These are phyloP conservation scores for Dendrobium nobile DNA, from an alignment of 106 monocot genomes.

Conservation along the genomic window DNA sequence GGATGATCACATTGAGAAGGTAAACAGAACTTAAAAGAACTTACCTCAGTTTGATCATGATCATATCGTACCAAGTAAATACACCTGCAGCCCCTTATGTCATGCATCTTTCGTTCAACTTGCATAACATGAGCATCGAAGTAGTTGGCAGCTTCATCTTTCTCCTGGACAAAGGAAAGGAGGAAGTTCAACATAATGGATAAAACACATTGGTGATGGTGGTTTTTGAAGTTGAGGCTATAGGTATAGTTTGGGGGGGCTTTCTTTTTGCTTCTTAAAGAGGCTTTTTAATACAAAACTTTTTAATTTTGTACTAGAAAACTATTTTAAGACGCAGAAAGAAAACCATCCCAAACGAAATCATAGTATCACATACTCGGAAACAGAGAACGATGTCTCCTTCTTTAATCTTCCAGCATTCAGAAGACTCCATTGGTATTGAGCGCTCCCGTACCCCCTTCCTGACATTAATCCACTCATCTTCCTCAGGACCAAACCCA, in stretches of 20 bases:
- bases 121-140: constrained; percentile 62
- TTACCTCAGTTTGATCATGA: constrained; percentile 52
- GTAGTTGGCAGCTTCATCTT: constrained; percentile 36
- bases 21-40: background rate
- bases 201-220: background rate
- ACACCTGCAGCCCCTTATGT: constrained; percentile 81
- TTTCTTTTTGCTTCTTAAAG: too few relatives aligned
- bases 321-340: too few relatives aligned
- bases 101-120: constrained; percentile 57
- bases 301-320: too few relatives aligned
- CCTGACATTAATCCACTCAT: constrained; percentile 78
- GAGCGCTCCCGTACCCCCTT: constrained; percentile 53
- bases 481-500: constrained; percentile 60
- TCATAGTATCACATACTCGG: constrained; percentile 21
- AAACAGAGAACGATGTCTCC: constrained; percentile 75
- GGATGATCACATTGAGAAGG: background rate
- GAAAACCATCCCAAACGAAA: too few relatives aligned
- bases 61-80: constrained; percentile 53
- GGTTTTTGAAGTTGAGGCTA: background rate
- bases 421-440: constrained; percentile 57
- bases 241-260: background rate
- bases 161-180: constrained; percentile 32
- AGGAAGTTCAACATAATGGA: background rate
- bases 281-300: too few relatives aligned
- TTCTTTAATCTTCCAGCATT: constrained; percentile 46